phyloP scores from a whole-genome alignment of 768 basidiomycete genomes.

The Brasilioporus rufonigricans region DNA sequence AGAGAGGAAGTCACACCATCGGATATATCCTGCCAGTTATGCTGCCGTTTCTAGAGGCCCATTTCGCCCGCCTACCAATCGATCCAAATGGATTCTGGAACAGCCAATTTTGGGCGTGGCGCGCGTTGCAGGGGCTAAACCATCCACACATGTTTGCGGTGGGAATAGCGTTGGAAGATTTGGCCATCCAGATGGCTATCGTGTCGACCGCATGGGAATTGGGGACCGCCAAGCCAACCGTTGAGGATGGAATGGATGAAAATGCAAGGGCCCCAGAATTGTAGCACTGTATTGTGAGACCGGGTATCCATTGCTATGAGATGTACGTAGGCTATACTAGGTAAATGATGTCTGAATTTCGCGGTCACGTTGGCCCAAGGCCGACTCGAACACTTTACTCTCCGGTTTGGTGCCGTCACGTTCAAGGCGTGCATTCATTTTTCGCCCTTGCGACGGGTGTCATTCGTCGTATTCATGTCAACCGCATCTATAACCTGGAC shows the following conservation, averaged over 20 bases:
- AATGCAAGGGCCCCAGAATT: too few species aligned
- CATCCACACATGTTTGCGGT: constrained; percentile 1
- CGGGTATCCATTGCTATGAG: too few species aligned
- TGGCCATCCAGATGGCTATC: constrained; percentile 5
- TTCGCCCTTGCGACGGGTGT: too few species aligned
- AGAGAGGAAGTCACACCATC: constrained; percentile 10
- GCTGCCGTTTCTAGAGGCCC: constrained; percentile 7
- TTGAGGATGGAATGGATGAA: not conserved
- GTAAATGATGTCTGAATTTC: too few species aligned
- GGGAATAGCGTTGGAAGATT: not conserved
- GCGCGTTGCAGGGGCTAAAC: constrained; percentile 5
- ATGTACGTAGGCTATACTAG: too few species aligned
- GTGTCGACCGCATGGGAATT: not conserved
- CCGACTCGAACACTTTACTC: too few species aligned
- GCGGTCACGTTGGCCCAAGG: too few species aligned
- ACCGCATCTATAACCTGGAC: too few species aligned
- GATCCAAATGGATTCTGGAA: not conserved
- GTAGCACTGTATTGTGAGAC: too few species aligned
- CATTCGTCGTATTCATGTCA: too few species aligned
- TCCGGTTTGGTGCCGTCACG: too few species aligned
- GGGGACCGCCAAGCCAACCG: not conserved
- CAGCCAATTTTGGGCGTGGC: constrained; percentile 5
- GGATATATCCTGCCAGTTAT: constrained; percentile 5
- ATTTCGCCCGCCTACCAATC: not conserved
- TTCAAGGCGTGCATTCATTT: too few species aligned